These are phyloP conservation scores for Aureobasidium vineae DNA, from an alignment of 2,329 filamentous ascomycete genomes.

Conservation along the genomic window DNA sequence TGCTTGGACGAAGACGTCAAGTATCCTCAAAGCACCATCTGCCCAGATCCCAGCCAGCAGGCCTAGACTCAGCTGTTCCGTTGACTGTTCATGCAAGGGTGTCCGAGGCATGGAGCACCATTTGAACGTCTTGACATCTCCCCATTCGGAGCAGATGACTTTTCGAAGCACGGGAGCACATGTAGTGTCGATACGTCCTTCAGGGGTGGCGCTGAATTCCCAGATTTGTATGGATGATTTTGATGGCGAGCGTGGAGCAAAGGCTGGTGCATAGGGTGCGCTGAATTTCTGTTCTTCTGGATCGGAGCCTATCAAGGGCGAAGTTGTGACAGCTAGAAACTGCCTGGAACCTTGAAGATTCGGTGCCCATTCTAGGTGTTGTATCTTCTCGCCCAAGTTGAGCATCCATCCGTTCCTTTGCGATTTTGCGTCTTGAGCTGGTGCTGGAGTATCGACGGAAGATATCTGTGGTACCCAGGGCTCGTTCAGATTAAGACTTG, in stretches of 20 bases:
- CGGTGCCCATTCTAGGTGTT: slow-evolving; percentile 50
- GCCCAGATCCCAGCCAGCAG: slow-evolving; percentile 57
- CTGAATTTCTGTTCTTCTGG: slow-evolving; percentile 38
- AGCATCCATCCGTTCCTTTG: slow-evolving; percentile 52
- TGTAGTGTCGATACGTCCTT: slow-evolving; percentile 45
- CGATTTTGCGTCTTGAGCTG: slow-evolving; percentile 38
- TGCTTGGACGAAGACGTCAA: slow-evolving; percentile 48
- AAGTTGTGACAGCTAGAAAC: slow-evolving; percentile 53
- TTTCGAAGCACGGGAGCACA: slow-evolving; percentile 48
- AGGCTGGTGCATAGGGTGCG: slow-evolving; percentile 47
- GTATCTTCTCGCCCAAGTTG: slow-evolving; percentile 55
- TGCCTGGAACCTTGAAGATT: slow-evolving; percentile 49
- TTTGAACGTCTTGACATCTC: slow-evolving; percentile 53
- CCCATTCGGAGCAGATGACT: slow-evolving; percentile 58
- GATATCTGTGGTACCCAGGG: slow-evolving; percentile 42
- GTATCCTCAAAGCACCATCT: slow-evolving; percentile 57
- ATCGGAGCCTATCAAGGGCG: slow-evolving; percentile 37
- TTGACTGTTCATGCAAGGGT: slow-evolving; percentile 36
- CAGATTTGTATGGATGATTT: slow-evolving; percentile 59
- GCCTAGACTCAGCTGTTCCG: slow-evolving; percentile 45
- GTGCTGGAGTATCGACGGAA: background rate
- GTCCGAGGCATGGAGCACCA: slow-evolving; percentile 55
- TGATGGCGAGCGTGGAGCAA: slow-evolving; percentile 50
- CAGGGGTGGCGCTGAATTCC: slow-evolving; percentile 48
- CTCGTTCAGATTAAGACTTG: slow-evolving; percentile 48